Base-by-base conservation (phyloP, 2,329 filamentous ascomycete species). In the Talaromyces islandicus region DNA sequence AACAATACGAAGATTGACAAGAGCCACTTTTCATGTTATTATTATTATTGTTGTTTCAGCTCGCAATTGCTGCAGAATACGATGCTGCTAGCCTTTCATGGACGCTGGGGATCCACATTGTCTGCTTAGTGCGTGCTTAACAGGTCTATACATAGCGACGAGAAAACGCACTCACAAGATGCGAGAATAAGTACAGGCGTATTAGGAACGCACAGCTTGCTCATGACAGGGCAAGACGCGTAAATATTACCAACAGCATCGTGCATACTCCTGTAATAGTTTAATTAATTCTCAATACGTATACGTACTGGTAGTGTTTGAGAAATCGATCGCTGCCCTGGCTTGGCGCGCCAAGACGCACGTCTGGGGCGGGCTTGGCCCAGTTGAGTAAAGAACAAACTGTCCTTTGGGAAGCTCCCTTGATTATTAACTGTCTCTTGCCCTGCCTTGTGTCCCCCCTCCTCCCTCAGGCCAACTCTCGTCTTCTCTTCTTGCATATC, bases 381-480 rank as follows among this genome's bases (percentile, higher is more conserved):
- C 14, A 29, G 21, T 46, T 27, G 41, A 68, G 64, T 66, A 75
- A 73, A 75, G 73, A 75, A 75, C 74, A 76, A 73, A 71, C 73
- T 76, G 73, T 74, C 73, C 73, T 76, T 62, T 68, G 66, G 50
- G 17, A 57, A 60, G 59, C 25, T 43, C 50, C 27, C 59, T 54
- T 56, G 48, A 21, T 57, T 58, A 29, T 46, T 53, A 17, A 30
- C 57, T 11, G 24, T 30, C 35, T 55, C n/a, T 50, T 58, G 21
- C 35, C 19, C 35, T 50, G 21, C 35, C 19, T 27, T 50, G 19
- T 50, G 25, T 27, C 25, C 25, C 25, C n/a, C n/a, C n/a, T 43
- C 38, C 21, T 17, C 48, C 12, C 25, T n/a, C 24, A 10, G 12
- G 24, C 9, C 21, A 17, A 35, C 32, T 46, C 43, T 46, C 19